Base-by-base conservation (phyloP, 2,329 filamentous ascomycete genomes). In the Trichoderma hamatum region DNA sequence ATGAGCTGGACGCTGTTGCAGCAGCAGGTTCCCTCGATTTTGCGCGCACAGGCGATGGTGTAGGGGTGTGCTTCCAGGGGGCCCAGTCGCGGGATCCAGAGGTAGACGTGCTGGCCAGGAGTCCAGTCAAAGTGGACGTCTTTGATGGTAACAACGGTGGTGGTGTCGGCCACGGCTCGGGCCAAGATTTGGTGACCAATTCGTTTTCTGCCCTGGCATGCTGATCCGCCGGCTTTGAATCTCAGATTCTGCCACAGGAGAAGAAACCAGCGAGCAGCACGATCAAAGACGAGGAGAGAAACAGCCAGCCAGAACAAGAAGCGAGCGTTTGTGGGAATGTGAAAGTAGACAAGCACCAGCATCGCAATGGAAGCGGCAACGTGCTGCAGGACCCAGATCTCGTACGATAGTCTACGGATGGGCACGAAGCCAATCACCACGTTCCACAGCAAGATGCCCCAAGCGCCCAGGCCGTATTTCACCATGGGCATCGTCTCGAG, bases 371-470 rank as follows among this genome's bases (percentile, higher is more conserved):
- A 88, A 3, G 88, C 86, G 19, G 86, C 76, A 30, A 92, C 80
- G 75, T 93, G 90, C 77, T 93, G 90, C 3, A 88, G 73, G 19
- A 92, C 85, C 75, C 92, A 93, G 0, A 91, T 70, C 79, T 93
- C 90, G 76, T 92, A 92, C 7, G 84, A 84, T 80, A 89, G 82
- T n/a, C 87, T 84, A 5, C 90, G 85, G 39, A 92, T 80, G 0
- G 90, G 90, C 7, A 86, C 83, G 67, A 91, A 81, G 2, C 88
- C 89, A 7, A 86, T 86, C 36, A 91, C 76, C 24, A 87, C 83
- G 46, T 89, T 89, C 89, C 90, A 92, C 0, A 89, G 79, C 36
- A 92, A 78, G 16, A 91, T 78, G 1, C 78, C 86, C 89, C 90
- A 92, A 1, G 89, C 89, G 10, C 84, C 89, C 2, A 92, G 77